A percentile compares a stretch with the other conserved stretches of the same genome.
These are phyloP conservation scores for Lactifluus rugatus DNA, from an alignment of 768 basidiomycete genomes.

Conservation along the genomic window DNA sequence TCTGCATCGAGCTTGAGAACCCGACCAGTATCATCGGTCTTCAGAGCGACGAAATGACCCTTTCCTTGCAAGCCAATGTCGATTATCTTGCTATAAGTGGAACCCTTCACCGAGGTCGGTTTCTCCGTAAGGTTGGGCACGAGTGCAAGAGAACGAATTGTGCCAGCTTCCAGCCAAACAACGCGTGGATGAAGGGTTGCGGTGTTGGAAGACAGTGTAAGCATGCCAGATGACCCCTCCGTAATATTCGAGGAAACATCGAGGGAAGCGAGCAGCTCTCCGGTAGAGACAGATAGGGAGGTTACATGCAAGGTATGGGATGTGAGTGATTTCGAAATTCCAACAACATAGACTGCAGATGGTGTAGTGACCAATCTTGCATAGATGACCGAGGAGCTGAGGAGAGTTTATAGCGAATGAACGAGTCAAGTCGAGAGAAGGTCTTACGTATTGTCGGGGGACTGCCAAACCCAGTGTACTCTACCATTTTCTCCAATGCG, in stretches of 20 bases:
- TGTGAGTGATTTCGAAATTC: slow-evolving; percentile 34
- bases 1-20: slow-evolving; percentile 44
- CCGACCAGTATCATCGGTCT: slow-evolving; percentile 44
- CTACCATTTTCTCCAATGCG: slow-evolving; percentile 46
- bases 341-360: slow-evolving; percentile 45
- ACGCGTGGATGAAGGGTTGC: slow-evolving; percentile 28
- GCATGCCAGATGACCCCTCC: slow-evolving; percentile 28
- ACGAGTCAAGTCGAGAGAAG: neutral
- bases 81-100: slow-evolving; percentile 41
- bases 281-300: slow-evolving; percentile 45
- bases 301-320: slow-evolving; percentile 62
- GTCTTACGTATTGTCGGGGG: slow-evolving; percentile 55
- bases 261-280: slow-evolving; percentile 38
- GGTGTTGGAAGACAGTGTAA: slow-evolving; percentile 25
- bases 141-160: slow-evolving; percentile 42
- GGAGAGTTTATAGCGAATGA: slow-evolving; percentile 1
- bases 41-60: slow-evolving; percentile 54
- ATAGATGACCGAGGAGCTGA: slow-evolving; percentile 56
- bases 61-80: slow-evolving; percentile 50
- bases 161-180: slow-evolving; percentile 45
- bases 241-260: slow-evolving; percentile 46
- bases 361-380: slow-evolving; percentile 49
- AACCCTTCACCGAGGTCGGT: slow-evolving; percentile 33
- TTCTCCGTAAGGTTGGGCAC: slow-evolving; percentile 43
- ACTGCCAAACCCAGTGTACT: slow-evolving; percentile 62